Evolutionary conservation across 2,329 filamentous ascomycete genomes (phyloP).

Genomic region (Monosporascus sp.): DNA sequence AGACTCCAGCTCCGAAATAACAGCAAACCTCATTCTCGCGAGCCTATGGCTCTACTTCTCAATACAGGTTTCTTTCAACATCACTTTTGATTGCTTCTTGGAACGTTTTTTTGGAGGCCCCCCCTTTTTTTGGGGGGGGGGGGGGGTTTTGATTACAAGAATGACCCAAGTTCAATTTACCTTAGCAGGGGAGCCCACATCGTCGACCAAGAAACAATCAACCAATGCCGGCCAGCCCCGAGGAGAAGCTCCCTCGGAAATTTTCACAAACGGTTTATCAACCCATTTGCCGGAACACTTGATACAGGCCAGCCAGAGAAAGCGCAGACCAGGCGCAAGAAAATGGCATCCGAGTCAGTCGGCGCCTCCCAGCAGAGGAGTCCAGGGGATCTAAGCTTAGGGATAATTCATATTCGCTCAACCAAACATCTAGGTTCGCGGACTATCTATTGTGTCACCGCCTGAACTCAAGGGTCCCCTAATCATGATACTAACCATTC

Average conservation of each 20-base stretch:
- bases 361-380: constrained; percentile 19
- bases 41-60: constrained; percentile 9
- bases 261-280: constrained; percentile 28
- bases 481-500: not conserved
- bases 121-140: too few species aligned
- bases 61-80: constrained; percentile 23
- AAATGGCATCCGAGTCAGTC: constrained; percentile 29
- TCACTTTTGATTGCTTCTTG: constrained; percentile 25
- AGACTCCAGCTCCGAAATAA: not conserved
- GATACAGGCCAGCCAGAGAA: constrained; percentile 27
- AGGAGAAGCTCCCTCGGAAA: constrained; percentile 19
- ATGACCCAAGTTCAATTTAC: constrained; percentile 33
- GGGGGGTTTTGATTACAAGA: too few species aligned
- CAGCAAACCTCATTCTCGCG: constrained; percentile 6
- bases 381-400: constrained; percentile 9
- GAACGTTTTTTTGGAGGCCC: constrained; percentile 20
- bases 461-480: too few species aligned
- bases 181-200: constrained; percentile 38
- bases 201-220: constrained; percentile 30
- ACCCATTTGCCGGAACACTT: constrained; percentile 26
- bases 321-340: constrained; percentile 30
- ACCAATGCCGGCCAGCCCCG: constrained; percentile 14
- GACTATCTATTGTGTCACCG: constrained; percentile 19
- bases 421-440: constrained; percentile 18
- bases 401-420: constrained; percentile 16